Conservation (phyloP, 352 stramenopile genomes). For the Globisporangium abappressorium region DNA sequence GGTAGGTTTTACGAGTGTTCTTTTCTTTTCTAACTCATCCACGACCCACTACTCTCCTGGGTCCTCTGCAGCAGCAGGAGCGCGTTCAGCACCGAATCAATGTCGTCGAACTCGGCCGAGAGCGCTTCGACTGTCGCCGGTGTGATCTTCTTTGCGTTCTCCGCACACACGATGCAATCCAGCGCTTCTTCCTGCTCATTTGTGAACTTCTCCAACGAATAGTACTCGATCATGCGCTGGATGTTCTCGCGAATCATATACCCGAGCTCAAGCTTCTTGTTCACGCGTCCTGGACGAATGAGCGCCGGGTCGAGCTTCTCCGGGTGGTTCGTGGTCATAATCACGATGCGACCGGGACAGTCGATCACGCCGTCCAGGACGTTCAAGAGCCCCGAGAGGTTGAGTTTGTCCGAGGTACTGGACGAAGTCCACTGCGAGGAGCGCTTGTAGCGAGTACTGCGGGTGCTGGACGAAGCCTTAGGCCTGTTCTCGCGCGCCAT, state of each 20-base stretch:
- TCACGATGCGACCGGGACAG: conserved; percentile 85
- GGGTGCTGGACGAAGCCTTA: conserved; percentile 2
- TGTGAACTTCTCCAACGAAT: conserved; percentile 38
- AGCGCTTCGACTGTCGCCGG: conserved; percentile 26
- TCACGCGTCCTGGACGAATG: conserved; percentile 87
- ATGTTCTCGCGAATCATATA: conserved; percentile 52
- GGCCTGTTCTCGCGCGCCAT: conserved; percentile 27
- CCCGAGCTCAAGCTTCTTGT: conserved; percentile 80
- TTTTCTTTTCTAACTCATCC: conserved; percentile 7
- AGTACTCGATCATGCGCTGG: conserved; percentile 72
- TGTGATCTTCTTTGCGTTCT: conserved; percentile 22
- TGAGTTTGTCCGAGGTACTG: conserved; percentile 59
- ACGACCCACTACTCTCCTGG: not conserved
- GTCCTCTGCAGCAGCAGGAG: conserved; percentile 10
- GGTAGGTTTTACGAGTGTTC: not conserved
- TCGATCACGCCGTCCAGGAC: conserved; percentile 91
- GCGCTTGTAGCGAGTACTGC: conserved; percentile 4
- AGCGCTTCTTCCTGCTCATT: conserved; percentile 20
- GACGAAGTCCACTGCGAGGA: conserved; percentile 18
- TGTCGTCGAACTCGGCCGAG: conserved; percentile 16
- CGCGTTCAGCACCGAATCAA: conserved; percentile 9
- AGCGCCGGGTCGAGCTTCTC: conserved; percentile 92
- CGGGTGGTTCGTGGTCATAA: conserved; percentile 93
- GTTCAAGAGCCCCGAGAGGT: conserved; percentile 84
- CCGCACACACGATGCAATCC: conserved; percentile 1